These are phyloP conservation scores for Pestalotiopsis sp. DNA, from an alignment of 2,329 filamentous ascomycete genomes.

Conservation along the genomic window DNA sequence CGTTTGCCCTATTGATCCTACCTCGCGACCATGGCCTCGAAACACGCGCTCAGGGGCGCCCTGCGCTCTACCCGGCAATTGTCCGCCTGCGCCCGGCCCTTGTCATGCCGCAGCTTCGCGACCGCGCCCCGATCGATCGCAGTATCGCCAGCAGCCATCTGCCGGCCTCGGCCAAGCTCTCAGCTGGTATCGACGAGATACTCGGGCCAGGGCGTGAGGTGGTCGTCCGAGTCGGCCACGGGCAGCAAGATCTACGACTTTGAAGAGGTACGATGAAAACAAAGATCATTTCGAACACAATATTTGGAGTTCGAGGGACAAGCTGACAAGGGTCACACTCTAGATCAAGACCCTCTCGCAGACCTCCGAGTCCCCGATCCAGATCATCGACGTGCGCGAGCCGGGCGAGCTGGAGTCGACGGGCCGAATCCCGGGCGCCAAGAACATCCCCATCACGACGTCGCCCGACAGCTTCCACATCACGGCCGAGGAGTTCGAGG, in stretches of 20 bases:
- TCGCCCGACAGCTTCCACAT: constrained; percentile 82
- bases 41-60: constrained; percentile 10
- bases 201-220: constrained; percentile 16
- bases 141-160: neutral
- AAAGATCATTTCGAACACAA: no score
- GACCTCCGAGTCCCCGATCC: constrained; percentile 9
- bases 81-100: neutral
- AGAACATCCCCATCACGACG: constrained; percentile 81
- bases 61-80: constrained; percentile 13
- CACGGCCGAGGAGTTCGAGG: constrained; percentile 76
- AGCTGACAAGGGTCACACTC: neutral
- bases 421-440: constrained; percentile 76
- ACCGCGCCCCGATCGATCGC: neutral
- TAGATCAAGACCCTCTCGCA: constrained; percentile 24
- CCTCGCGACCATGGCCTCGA: constrained; percentile 17
- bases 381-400: constrained; percentile 67
- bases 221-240: constrained; percentile 27
- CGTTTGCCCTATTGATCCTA: neutral
- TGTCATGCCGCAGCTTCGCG: neutral
- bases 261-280: constrained; percentile 27
- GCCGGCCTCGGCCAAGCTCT: neutral
- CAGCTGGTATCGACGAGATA: neutral
- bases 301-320: no score
- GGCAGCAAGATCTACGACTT: constrained; percentile 33
- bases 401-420: constrained; percentile 65